Conservation (phyloP, 2,329 filamentous ascomycete species). For the Cladobotryum mycophilum region DNA sequence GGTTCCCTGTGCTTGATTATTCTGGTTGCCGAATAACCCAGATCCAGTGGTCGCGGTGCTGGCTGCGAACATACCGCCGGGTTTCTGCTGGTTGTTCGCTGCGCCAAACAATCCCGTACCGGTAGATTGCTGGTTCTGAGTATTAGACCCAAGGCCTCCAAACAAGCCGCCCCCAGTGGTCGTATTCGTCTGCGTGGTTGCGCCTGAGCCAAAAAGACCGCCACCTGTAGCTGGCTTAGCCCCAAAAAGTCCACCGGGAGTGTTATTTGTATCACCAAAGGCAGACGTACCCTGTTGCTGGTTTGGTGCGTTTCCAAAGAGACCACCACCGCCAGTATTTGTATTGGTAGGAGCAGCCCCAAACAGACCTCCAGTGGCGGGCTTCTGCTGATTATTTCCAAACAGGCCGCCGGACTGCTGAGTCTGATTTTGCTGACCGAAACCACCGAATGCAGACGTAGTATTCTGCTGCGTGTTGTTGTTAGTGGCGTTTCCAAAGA, state of each 20-base stretch:
- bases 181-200: conserved; percentile 28
- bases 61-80: conserved; percentile 47
- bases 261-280: conserved; percentile 26
- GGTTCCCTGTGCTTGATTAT: conserved; percentile 38
- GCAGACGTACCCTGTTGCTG: conserved; percentile 36
- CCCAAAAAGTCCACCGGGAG: conserved; percentile 35
- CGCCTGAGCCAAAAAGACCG: conserved; percentile 35
- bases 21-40: conserved; percentile 49
- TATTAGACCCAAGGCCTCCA: conserved; percentile 31
- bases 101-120: conserved; percentile 46
- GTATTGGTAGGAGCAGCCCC: conserved; percentile 26
- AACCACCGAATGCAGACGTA: conserved; percentile 25
- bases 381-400: conserved; percentile 37
- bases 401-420: conserved; percentile 38
- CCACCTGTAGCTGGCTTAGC: conserved; percentile 30
- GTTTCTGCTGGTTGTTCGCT: conserved; percentile 32
- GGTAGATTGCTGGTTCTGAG: conserved; percentile 31
- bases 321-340: conserved; percentile 32
- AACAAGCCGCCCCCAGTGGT: conserved; percentile 38
- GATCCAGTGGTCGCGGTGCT: conserved; percentile 38
- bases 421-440: conserved; percentile 29
- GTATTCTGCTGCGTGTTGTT: conserved; percentile 27
- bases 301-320: conserved; percentile 39
- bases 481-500: conserved; percentile 36
- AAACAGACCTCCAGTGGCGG: conserved; percentile 28